Evolutionary conservation across 305 asterid species (phyloP).

Genomic region (Andrographis paniculata): DNA sequence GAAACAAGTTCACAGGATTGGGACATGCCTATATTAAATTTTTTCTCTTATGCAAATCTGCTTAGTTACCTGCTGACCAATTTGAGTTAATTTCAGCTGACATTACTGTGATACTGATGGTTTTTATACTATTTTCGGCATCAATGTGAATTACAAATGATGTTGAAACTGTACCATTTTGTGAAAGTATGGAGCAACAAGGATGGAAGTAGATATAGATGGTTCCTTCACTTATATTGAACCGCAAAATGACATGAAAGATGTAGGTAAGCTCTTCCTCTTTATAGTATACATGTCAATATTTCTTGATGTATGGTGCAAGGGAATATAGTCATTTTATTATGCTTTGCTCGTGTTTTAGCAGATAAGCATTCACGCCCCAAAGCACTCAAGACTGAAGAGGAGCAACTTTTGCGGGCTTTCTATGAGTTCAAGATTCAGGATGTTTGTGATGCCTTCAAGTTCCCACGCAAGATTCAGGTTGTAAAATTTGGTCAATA

Average conservation of each 20-base stretch:
- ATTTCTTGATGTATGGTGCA: conserved; percentile 12
- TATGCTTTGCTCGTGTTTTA: conserved; percentile 24
- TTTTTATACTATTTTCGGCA: conserved; percentile 9
- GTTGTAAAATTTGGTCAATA: conserved; percentile 28
- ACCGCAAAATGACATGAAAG: conserved; percentile 38
- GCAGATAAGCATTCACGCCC: conserved; percentile 77
- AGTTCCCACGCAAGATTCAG: conserved; percentile 91
- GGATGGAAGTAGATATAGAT: conserved; percentile 76
- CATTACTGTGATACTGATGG: not conserved
- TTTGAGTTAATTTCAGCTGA: not conserved
- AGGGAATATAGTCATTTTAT: conserved; percentile 6
- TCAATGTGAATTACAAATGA: conserved; percentile 18
- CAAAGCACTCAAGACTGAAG: conserved; percentile 79
- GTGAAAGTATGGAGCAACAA: conserved; percentile 72
- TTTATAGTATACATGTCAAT: conserved; percentile 3
- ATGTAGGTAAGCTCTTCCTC: conserved; percentile 32
- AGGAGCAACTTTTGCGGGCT: conserved; percentile 75
- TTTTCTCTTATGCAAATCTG: not conserved
- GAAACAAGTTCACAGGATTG: conserved; percentile 6
- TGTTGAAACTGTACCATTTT: conserved; percentile 25
- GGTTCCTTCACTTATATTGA: conserved; percentile 81
- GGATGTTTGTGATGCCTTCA: conserved; percentile 93
- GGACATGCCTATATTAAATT: not conserved
- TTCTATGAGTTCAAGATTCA: conserved; percentile 86
- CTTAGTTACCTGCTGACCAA: conserved; percentile 1